Percentiles rank a stretch among this genome's conserved stretches.
These are phyloP conservation scores for Trifolium fragiferum DNA, from an alignment of 306 rosid genomes.

Conservation along the genomic window DNA sequence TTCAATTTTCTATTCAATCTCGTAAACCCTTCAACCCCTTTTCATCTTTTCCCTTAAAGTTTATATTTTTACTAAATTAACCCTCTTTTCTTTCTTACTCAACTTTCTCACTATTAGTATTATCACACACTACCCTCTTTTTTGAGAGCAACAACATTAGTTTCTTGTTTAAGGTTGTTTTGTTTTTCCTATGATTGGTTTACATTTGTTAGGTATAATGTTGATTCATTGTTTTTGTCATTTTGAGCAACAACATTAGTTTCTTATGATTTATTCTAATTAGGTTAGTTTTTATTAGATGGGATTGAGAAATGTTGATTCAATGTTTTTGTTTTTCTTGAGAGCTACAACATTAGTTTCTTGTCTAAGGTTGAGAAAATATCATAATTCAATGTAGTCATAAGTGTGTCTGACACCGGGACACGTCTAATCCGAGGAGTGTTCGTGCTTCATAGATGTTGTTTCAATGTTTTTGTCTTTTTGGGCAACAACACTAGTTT, in stretches of 20 bases:
- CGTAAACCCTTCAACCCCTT: slow-evolving; percentile 26
- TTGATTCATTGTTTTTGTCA: too few relatives aligned
- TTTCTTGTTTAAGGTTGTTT: too few relatives aligned
- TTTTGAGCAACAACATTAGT: too few relatives aligned
- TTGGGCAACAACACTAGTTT: not conserved
- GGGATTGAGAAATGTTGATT: not conserved
- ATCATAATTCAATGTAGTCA: too few relatives aligned
- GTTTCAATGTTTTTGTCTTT: not conserved
- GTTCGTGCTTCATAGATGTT: too few relatives aligned
- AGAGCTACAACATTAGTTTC: not conserved
- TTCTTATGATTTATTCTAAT: not conserved
- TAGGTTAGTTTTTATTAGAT: not conserved
- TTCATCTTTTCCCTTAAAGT: slow-evolving; percentile 31
- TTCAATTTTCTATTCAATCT: not conserved
- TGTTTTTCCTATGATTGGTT: too few relatives aligned
- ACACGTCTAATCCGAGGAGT: too few relatives aligned
- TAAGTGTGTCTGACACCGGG: too few relatives aligned
- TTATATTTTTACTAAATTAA: slow-evolving; percentile 14
- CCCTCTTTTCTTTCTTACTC: not conserved
- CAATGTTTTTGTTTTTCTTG: not conserved
- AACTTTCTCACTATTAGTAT: not conserved
- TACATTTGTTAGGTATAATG: too few relatives aligned
- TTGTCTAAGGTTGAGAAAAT: not conserved
- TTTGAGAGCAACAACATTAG: not conserved
- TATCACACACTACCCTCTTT: not conserved